phyloP scores from a whole-genome alignment of 345 rosid species.

The Conringia planisiliqua region DNA sequence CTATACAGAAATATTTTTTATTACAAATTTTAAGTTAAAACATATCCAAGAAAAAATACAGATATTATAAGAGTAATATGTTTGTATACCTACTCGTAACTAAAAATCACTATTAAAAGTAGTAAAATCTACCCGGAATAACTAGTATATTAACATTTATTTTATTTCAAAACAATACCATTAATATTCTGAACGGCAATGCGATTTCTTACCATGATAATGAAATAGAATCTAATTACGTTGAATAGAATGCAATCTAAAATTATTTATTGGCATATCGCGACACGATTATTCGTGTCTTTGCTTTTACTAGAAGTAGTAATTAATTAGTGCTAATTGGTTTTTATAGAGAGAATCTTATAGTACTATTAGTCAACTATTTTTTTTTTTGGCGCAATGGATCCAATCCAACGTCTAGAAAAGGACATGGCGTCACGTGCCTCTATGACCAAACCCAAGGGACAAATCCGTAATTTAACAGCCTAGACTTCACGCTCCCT shows the following conservation, averaged over 20 bases:
- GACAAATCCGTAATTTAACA: constrained; percentile 30
- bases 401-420: constrained; percentile 27
- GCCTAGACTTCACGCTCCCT: constrained; percentile 15
- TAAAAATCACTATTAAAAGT: neutral
- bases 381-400: neutral
- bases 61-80: neutral
- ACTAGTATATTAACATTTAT: neutral
- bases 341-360: neutral
- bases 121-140: neutral
- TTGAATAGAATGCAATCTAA: neutral
- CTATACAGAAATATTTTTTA: neutral
- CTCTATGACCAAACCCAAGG: constrained; percentile 13
- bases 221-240: neutral
- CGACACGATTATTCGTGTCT: neutral
- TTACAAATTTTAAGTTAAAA: neutral
- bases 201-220: neutral
- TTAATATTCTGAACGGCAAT: neutral
- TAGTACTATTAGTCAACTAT: neutral
- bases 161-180: neutral
- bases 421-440: constrained; percentile 26
- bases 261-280: constrained; percentile 1
- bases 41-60: neutral
- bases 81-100: neutral
- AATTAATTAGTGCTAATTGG: neutral
- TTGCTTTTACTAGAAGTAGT: neutral